Conservation (phyloP, 1,284 basidiomycete species). For the Lignosus rhinocerotis region DNA sequence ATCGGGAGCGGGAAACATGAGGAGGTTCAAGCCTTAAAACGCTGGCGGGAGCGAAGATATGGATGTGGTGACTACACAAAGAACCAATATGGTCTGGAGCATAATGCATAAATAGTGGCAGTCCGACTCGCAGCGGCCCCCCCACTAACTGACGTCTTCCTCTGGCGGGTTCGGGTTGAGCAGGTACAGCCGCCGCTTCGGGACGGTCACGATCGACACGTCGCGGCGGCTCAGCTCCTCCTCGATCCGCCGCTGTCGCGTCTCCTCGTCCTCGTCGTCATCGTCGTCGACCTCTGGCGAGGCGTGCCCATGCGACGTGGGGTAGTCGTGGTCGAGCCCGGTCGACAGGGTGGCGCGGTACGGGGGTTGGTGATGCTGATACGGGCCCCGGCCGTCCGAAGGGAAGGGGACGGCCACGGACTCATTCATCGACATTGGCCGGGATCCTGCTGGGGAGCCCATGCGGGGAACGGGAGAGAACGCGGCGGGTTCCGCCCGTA, state of each 20-base stretch:
- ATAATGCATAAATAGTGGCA: constrained; percentile 22
- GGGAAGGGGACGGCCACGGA: constrained; percentile 50
- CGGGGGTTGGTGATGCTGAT: constrained; percentile 61
- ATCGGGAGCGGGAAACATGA: background rate
- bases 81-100: constrained; percentile 18
- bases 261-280: constrained; percentile 71
- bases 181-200: constrained; percentile 70
- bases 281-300: constrained; percentile 53
- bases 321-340: constrained; percentile 47
- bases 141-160: constrained; percentile 14
- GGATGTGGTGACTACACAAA: constrained; percentile 16
- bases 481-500: constrained; percentile 38
- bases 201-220: constrained; percentile 78
- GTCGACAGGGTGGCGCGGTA: constrained; percentile 43
- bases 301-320: constrained; percentile 30
- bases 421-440: constrained; percentile 40
- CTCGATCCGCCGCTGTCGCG: constrained; percentile 70
- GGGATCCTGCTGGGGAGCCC: constrained; percentile 35
- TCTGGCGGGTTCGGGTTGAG: constrained; percentile 54
- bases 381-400: constrained; percentile 50
- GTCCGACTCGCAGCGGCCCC: background rate
- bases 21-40: background rate
- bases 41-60: background rate
- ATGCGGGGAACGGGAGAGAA: constrained; percentile 23
- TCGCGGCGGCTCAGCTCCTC: constrained; percentile 77